Percentiles rank a stretch among this genome's conserved stretches.
phyloP scores from a whole-genome alignment of 768 basidiomycete genomes.

The Cytidiella melzeri region DNA sequence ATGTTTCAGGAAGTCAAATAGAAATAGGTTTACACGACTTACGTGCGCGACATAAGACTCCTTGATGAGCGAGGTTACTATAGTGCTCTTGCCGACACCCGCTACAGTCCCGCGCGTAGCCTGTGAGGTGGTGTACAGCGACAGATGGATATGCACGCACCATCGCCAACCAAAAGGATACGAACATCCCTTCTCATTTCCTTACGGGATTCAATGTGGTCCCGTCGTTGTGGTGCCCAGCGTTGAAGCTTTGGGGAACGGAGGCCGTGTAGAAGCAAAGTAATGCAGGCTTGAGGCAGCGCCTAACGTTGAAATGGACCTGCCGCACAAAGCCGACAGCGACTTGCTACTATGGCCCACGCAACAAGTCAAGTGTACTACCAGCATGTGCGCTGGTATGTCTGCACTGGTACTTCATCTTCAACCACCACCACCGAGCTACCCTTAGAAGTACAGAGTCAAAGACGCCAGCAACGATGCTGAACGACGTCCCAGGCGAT shows the following conservation, averaged over 20 bases:
- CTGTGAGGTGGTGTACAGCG: conserved; percentile 4
- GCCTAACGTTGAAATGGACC: no score
- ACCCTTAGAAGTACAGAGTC: no score
- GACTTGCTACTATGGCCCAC: no score
- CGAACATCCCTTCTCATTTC: conserved; percentile 88
- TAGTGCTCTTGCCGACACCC: conserved; percentile 96
- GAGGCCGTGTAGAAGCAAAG: conserved; percentile 5
- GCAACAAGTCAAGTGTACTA: no score
- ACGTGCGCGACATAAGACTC: conserved; percentile 91
- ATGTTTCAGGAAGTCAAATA: conserved; percentile 1
- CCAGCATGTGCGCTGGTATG: no score
- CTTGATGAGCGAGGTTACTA: conserved; percentile 95
- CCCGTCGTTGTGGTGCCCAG: conserved; percentile 4
- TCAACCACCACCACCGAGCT: background rate
- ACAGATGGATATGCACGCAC: conserved; percentile 36
- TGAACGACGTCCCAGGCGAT: conserved; percentile 40
- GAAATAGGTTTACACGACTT: conserved; percentile 6
- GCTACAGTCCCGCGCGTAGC: no score
- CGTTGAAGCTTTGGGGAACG: conserved; percentile 5
- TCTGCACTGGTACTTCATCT: no score
- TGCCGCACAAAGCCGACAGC: no score
- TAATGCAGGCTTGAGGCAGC: background rate
- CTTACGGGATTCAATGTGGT: conserved; percentile 8
- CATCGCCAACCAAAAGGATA: conserved; percentile 91
- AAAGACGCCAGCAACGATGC: background rate